Evolutionary conservation across 2,329 filamentous ascomycete genomes (phyloP), one percentile per base, ranked within the genome.

Genomic region (Ophiostoma fasciatum): DNA sequence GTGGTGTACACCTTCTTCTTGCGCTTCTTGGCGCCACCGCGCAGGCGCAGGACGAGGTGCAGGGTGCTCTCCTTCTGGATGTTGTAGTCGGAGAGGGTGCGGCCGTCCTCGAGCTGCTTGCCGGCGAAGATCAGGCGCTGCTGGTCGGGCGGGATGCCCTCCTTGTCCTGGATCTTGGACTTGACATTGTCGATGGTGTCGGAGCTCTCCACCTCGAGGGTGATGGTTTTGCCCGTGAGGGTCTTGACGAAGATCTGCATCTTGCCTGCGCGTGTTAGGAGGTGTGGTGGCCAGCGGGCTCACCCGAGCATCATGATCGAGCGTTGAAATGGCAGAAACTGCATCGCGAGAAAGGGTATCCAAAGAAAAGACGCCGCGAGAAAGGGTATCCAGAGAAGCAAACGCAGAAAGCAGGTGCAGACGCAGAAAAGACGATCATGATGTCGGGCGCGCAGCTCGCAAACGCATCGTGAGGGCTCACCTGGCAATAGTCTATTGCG

Each of bases 1-100:
- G 90, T 98, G 63, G 84, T 96, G 82, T 98, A 98, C 54, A 98
- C 90, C 87, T 98, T 98, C 85, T 94, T 94, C 84, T 98, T 98
- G 68, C 92, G 79, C 83, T 96, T 94, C 85, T 98, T 98, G 62
- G 67, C 87, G 66, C 88, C 90, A 75, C 90, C 90, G 76, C 88
- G 90, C 45, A 98, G 85, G 62, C 90, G 84, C 55, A 98, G 80
- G 56, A 98, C 90, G 54, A 96, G 72, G 71, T 98, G 90, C 51
- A 98, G 85, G 56, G 90, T 98, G 53, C 78, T 87, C 78, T 96
- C 88, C 81, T 98, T 98, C 79, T 98, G 90, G 74, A 98, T 96
- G 80, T 96, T 98, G 83, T 98, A 98, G 73, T 98, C 90, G 60
- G 82, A 90, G 51, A 98, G 84, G 55, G 90, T 96, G 59, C 90